Base-by-base conservation (phyloP, 106 monocot species). In the Chionographis japonica region DNA sequence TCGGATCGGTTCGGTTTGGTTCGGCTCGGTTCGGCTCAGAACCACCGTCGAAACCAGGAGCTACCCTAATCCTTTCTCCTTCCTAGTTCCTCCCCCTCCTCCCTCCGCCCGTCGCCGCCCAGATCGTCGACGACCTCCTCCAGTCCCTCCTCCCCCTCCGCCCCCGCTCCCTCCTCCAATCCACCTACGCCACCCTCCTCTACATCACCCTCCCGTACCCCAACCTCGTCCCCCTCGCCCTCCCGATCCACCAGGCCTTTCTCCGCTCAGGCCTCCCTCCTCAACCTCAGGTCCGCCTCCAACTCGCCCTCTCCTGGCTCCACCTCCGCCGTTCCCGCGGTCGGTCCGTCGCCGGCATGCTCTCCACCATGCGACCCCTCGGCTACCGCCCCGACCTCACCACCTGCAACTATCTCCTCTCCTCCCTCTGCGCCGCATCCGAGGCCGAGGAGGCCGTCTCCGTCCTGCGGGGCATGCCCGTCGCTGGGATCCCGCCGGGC, bases 321-420 rank as follows among this genome's bases (percentile, higher is more conserved):
- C 65, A 67, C 42, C 41, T 79, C 61, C 79, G 73, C 39, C 63
- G 52, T n/a, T 71, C 61, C 61, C 72, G 53, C 66, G 40, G 79
- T 8, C 41, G 62, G 12, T 49, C 73, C 4, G 50, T 63, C 10
- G 39, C 40, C 17, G 40, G 60, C 4, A 40, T 79, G 8, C 39
- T 78, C 51, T 66, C 51, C 12, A 67, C 72, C 56, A 7, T 65
- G 9, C 57, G 41, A 3, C 36, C 37, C 56, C 37, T 74, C 50
- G 74, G 74, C 35, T 80, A 60, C 69, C 43, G 51, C 4, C 63
- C 57, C 27, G 79, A 70, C 74, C 35, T 53, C 20, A 56, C 40
- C 69, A 74, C 74, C 8, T 60, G 53, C 18, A 69, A 74, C 53
- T 80, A 18, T 41, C 69, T 80, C 55, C 54, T 80, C 39, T 61